Conservation (phyloP, 805 yeast genomes). For the Lachancea meyersii region DNA sequence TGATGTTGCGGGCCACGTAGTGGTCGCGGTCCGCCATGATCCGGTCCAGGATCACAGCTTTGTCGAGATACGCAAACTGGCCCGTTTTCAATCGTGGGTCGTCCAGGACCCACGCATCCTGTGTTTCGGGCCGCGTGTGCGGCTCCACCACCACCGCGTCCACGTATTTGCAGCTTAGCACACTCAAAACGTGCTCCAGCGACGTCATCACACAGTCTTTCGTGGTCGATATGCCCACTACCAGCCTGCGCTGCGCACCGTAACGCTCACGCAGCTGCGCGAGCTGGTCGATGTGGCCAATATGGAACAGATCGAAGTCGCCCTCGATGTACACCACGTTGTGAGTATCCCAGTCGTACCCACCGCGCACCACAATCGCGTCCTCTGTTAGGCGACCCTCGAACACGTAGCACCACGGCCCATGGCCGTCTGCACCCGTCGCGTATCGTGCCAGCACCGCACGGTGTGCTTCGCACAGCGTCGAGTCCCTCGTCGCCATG, state of each 20-base stretch:
- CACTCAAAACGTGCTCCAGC: constrained; percentile 80
- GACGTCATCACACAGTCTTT: constrained; percentile 82
- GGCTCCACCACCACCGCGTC: constrained; percentile 61
- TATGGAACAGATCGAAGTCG: constrained; percentile 85
- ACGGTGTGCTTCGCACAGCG: neutral
- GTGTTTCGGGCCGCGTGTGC: constrained; percentile 8
- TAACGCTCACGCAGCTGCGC: constrained; percentile 36
- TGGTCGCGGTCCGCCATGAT: constrained; percentile 61
- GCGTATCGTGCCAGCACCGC: constrained; percentile 44
- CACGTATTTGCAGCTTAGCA: constrained; percentile 78
- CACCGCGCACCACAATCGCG: constrained; percentile 25
- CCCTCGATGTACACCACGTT: constrained; percentile 57
- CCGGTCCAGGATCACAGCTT: constrained; percentile 66
- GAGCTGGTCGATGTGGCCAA: constrained; percentile 82
- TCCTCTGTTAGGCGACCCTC: constrained; percentile 32
- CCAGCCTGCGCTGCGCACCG: constrained; percentile 42
- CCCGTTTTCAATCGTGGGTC: constrained; percentile 44
- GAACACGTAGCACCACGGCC: constrained; percentile 51
- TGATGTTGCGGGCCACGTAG: constrained; percentile 80
- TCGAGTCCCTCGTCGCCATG: constrained; percentile 1
- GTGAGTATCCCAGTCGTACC: constrained; percentile 14
- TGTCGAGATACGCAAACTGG: constrained; percentile 57
- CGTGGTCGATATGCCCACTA: constrained; percentile 55
- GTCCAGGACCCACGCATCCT: constrained; percentile 33
- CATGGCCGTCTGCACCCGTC: constrained; percentile 53